Evolutionary conservation across 441 rosid species (phyloP), one percentile per base, ranked within the genome.

Genomic region (Croton laevigatus): DNA sequence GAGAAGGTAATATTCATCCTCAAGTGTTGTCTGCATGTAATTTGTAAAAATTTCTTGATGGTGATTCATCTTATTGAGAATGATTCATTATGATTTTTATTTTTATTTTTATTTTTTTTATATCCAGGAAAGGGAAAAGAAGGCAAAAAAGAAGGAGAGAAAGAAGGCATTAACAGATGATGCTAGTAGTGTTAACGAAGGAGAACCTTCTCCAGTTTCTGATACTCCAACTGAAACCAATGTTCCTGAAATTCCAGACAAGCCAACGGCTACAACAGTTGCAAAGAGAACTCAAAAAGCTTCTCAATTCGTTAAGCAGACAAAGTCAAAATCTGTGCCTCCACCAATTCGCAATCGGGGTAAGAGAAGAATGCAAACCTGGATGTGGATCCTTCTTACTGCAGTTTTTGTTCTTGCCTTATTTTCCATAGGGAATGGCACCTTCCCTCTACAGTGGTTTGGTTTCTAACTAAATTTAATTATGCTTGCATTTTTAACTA

Each of bases 111-210:
- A 27, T 27, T 27, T 27, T 27, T 27, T 27, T 27, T 27, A 27
- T 14, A 23, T 73, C 75, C 83, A 93, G 98, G 97, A 86, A 77
- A 88, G 82, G 81, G 98, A 91, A 80, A 89, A 85, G 85, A 91
- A 69, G 78, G 80, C 77, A 27, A 91, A 83, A 79, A 91, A 91
- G 85, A 91, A 89, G 85, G 91, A 85, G 71, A 88, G 79, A 71
- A 78, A 72, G 79, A 84, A 75, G 74, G 75, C 78, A 2, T 81
- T 69, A 12, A 46, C 71, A 32, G 81, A 62, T 48, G 83, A 82
- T 23, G 37, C 77, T 4, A 69, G 75, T 49, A 66, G 60, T n/a
- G 64, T 36, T 51, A 74, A 53, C 60, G 78, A 80, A 68, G 83
- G 37, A 62, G 87, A 81, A 78, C 55, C 76, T 6, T 64, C 63